phyloP scores from a whole-genome alignment of 345 rosid species.

The Boechera stricta region DNA sequence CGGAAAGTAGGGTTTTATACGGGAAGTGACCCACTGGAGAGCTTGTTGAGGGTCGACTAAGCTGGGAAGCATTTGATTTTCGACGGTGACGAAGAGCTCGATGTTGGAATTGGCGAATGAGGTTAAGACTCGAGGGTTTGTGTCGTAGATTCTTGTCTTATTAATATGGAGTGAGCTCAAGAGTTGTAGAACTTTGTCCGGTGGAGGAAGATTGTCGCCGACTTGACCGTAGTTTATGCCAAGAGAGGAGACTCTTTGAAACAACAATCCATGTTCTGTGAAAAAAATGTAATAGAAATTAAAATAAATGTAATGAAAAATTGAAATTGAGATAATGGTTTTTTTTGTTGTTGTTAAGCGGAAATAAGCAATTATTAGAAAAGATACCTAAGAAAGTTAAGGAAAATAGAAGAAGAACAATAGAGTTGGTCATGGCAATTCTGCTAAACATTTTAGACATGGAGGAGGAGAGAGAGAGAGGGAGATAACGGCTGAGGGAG shows the following conservation, averaged over 20 bases:
- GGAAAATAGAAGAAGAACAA: conserved; percentile 49
- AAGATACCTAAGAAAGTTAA: conserved; percentile 57
- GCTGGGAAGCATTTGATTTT: conserved; percentile 67
- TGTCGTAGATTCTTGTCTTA: conserved; percentile 84
- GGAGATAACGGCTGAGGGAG: conserved; percentile 6
- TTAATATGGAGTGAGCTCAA: conserved; percentile 64
- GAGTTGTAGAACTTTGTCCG: conserved; percentile 71
- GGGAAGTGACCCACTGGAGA: conserved; percentile 76
- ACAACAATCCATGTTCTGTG: conserved; percentile 54
- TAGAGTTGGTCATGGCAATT: conserved; percentile 39
- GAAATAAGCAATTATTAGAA: not conserved
- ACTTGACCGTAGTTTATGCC: conserved; percentile 97
- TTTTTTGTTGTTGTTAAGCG: not conserved
- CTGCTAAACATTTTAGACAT: conserved; percentile 46
- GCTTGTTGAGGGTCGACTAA: conserved; percentile 77
- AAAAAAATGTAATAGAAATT: not conserved
- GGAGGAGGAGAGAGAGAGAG: conserved; percentile 30
- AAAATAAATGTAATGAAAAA: not conserved
- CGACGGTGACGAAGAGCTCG: conserved; percentile 81
- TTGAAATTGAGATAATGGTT: not conserved
- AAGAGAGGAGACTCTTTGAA: conserved; percentile 57
- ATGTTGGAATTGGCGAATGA: conserved; percentile 77
- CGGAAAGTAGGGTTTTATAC: conserved; percentile 70
- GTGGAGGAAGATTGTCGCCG: conserved; percentile 75
- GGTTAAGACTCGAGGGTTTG: conserved; percentile 74